A percentile compares a stretch with the other conserved stretches of the same genome.
phyloP scores from a whole-genome alignment of 768 basidiomycete genomes.

The Hemileccinum impolitum region DNA sequence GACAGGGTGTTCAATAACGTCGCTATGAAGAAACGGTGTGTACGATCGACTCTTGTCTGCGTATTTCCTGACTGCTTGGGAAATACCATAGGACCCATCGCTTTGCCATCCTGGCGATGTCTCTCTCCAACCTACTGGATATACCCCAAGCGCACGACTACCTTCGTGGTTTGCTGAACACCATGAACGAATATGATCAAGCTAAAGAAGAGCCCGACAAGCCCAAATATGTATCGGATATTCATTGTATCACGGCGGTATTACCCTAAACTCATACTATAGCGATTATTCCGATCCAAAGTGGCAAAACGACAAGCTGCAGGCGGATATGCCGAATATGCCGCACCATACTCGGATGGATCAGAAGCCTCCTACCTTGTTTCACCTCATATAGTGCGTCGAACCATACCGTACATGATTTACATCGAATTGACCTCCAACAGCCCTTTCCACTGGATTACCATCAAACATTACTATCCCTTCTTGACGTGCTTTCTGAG shows the following conservation, averaged over 20 bases:
- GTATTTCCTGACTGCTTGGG: constrained; percentile 2
- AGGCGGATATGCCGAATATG: constrained; percentile 57
- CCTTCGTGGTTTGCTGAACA: constrained; percentile 67
- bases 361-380: constrained; percentile 69
- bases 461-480: constrained; percentile 82
- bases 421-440: constrained; percentile 6
- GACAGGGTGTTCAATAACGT: constrained; percentile 70
- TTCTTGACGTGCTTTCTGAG: constrained; percentile 86
- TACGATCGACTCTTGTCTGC: background rate
- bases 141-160: constrained; percentile 79
- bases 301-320: constrained; percentile 49
- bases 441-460: constrained; percentile 91
- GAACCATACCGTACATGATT: background rate
- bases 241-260: background rate
- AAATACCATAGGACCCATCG: constrained; percentile 60
- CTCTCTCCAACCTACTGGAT: constrained; percentile 77
- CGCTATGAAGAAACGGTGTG: constrained; percentile 77
- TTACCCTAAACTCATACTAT: constrained; percentile 14
- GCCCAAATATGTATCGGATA: constrained; percentile 60
- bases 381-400: constrained; percentile 68
- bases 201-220: constrained; percentile 51
- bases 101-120: constrained; percentile 84
- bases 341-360: constrained; percentile 54
- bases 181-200: constrained; percentile 75
- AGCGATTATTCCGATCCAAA: constrained; percentile 62